Evolutionary conservation across 2,329 filamentous ascomycete genomes (phyloP).

Genomic region (Blastomyces parvus): DNA sequence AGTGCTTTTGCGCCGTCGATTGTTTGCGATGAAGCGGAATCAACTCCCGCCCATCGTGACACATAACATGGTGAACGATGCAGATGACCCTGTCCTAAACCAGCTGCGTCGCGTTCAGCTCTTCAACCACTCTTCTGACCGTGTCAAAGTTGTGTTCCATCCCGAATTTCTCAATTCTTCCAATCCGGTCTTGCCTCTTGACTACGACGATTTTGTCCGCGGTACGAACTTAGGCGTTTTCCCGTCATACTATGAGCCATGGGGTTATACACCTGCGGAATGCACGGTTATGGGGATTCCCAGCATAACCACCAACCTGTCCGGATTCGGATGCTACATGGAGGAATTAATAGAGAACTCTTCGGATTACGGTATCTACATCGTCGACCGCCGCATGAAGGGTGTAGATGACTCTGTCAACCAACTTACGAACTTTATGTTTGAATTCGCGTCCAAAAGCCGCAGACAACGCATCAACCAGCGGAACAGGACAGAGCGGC

Average conservation of each 20-base stretch:
- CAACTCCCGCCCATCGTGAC: conserved; percentile 90
- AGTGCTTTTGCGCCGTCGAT: conserved; percentile 76
- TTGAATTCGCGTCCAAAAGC: conserved; percentile 86
- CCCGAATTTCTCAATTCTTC: conserved; percentile 94
- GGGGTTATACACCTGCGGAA: conserved; percentile 96
- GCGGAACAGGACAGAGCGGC: conserved; percentile 86
- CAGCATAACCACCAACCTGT: conserved; percentile 95
- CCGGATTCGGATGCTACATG: conserved; percentile 98
- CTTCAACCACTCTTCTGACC: conserved; percentile 90
- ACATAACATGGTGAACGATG: conserved; percentile 95
- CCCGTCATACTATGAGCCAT: conserved; percentile 96
- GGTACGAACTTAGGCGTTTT: conserved; percentile 95
- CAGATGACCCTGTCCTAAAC: conserved; percentile 87
- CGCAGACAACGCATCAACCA: conserved; percentile 97
- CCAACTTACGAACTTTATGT: conserved; percentile 86
- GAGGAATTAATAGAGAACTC: conserved; percentile 98
- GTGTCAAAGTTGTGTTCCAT: conserved; percentile 97
- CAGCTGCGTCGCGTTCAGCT: conserved; percentile 92
- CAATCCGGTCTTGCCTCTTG: conserved; percentile 87
- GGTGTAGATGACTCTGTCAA: conserved; percentile 96
- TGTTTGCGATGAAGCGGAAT: conserved; percentile 95
- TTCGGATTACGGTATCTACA: conserved; percentile 96
- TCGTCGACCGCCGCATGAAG: conserved; percentile 90
- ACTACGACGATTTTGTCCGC: conserved; percentile 97
- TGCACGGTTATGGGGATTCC: conserved; percentile 99